These are phyloP conservation scores for Diaporthe sp. DNA, from an alignment of 2,329 filamentous ascomycete species.

Conservation along the genomic window DNA sequence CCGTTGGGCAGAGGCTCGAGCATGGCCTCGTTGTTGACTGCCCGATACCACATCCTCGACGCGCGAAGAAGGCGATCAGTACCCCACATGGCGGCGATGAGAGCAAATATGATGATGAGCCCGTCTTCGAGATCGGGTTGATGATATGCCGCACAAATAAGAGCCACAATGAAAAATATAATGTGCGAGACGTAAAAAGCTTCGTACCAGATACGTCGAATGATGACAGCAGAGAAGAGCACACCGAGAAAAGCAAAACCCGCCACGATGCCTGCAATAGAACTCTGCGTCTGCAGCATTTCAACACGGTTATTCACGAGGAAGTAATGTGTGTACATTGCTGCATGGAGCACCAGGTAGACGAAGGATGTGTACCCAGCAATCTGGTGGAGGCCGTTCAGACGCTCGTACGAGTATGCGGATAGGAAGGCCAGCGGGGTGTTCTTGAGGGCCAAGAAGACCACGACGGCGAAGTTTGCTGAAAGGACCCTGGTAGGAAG, in stretches of 20 bases:
- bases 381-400: constrained; percentile 70
- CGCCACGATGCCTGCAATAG: constrained; percentile 65
- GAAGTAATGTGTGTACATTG: constrained; percentile 60
- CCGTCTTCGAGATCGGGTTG: constrained; percentile 61
- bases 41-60: constrained; percentile 58
- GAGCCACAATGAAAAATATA: constrained; percentile 61
- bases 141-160: constrained; percentile 66
- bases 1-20: constrained; percentile 68
- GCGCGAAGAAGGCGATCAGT: constrained; percentile 65
- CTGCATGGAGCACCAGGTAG: constrained; percentile 61
- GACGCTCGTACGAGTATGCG: constrained; percentile 69
- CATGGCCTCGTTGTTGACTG: constrained; percentile 65
- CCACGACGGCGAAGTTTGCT: constrained; percentile 64
- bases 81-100: constrained; percentile 63
- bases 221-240: constrained; percentile 57
- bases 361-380: constrained; percentile 65
- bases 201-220: constrained; percentile 67
- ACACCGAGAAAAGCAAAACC: constrained; percentile 62
- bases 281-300: constrained; percentile 53
- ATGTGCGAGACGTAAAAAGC: constrained; percentile 69
- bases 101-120: constrained; percentile 58
- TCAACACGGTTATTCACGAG: constrained; percentile 46
- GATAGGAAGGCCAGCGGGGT: constrained; percentile 69
- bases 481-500: constrained; percentile 46
- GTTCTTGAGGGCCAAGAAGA: constrained; percentile 71